A percentile compares a stretch with the other conserved stretches of the same genome.
These are phyloP conservation scores for Rubus parviflorus DNA, from an alignment of 306 rosid genomes.

Conservation along the genomic window DNA sequence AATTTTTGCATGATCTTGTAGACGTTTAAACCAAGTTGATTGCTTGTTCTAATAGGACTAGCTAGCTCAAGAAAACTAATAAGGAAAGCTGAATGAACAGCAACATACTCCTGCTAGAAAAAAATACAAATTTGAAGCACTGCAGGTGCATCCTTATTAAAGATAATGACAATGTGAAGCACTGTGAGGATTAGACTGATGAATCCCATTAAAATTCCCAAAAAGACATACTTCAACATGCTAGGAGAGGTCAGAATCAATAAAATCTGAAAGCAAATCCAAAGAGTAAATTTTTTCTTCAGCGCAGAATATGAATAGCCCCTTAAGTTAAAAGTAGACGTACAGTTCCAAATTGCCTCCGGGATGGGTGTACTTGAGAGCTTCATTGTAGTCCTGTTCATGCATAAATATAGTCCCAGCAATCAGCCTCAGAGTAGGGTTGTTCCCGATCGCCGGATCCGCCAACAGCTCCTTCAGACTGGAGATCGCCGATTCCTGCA, in stretches of 20 bases:
- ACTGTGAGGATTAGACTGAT: neutral
- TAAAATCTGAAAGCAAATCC: neutral
- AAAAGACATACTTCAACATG: neutral
- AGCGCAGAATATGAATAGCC: neutral
- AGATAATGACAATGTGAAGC: neutral
- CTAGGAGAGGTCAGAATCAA: no score
- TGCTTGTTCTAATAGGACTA: neutral
- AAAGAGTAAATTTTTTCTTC: neutral
- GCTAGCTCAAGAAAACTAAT: neutral
- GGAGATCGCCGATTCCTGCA: slow-evolving; percentile 69
- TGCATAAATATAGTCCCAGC: slow-evolving; percentile 85
- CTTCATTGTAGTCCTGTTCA: slow-evolving; percentile 87
- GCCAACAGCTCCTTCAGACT: slow-evolving; percentile 76
- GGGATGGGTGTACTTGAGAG: slow-evolving; percentile 83
- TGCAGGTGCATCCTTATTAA: neutral
- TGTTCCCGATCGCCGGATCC: slow-evolving; percentile 82
- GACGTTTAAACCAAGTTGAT: neutral
- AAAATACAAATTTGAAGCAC: neutral
- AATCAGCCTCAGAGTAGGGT: slow-evolving; percentile 64
- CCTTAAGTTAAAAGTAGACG: slow-evolving; percentile 17
- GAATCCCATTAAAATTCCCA: neutral
- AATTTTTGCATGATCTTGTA: neutral
- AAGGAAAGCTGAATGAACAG: neutral
- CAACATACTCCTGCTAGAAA: neutral
- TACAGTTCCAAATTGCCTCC: slow-evolving; percentile 98